phyloP scores from a whole-genome alignment of 1,284 basidiomycete species.

The Melampsora americana region DNA sequence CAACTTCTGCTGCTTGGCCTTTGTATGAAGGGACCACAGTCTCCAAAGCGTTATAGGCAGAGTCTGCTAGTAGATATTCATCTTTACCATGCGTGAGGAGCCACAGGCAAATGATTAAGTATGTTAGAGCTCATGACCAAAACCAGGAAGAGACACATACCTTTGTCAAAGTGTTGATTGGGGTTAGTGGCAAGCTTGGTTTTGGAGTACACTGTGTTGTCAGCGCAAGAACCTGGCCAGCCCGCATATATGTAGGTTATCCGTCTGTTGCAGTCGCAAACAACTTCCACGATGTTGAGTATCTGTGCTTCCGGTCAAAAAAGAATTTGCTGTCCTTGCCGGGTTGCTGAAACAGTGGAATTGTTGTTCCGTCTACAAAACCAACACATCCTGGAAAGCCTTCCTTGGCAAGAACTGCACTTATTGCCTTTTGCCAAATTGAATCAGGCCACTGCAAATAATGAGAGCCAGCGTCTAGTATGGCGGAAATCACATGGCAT shows the following conservation, averaged over 20 bases:
- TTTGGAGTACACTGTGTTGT: not conserved
- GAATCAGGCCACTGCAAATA: not conserved
- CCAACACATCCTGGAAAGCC: constrained; percentile 9
- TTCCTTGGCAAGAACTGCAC: not conserved
- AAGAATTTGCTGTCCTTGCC: constrained; percentile 4
- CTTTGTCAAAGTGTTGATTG: too few relatives aligned
- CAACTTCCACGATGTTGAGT: not conserved
- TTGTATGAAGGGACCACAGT: too few relatives aligned
- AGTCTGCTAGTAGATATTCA: too few relatives aligned
- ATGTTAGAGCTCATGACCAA: too few relatives aligned
- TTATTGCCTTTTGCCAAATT: not conserved
- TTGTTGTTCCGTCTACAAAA: constrained; percentile 14
- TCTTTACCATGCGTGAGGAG: too few relatives aligned
- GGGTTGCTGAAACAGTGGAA: constrained; percentile 9
- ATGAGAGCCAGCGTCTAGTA: not conserved
- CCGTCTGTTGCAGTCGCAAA: constrained; percentile 2
- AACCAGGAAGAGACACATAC: too few relatives aligned
- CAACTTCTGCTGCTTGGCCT: too few relatives aligned
- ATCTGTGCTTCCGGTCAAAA: not conserved
- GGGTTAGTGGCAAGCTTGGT: too few relatives aligned
- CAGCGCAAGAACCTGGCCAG: not conserved
- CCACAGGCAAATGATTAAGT: too few relatives aligned
- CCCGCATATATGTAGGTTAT: too few relatives aligned
- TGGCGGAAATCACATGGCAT: not conserved
- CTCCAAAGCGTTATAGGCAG: too few relatives aligned